Evolutionary conservation across 1,284 basidiomycete species (phyloP).

Genomic region (Lentinus polychrous): DNA sequence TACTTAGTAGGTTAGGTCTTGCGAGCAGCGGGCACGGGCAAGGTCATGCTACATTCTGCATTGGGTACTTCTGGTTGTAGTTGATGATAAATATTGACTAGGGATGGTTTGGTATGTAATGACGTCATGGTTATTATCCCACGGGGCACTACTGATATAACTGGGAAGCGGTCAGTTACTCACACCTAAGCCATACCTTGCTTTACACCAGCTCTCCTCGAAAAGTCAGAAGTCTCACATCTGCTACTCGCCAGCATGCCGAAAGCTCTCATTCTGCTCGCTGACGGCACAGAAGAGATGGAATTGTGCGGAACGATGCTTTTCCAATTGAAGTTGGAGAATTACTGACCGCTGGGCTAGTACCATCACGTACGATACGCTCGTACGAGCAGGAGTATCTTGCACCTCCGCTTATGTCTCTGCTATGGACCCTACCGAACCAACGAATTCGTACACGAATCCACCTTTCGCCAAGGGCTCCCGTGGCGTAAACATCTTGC

Average conservation of each 20-base stretch:
- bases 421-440: slow-evolving; percentile 20
- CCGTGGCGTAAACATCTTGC: slow-evolving; percentile 67
- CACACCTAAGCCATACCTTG: too few species aligned
- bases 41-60: too few species aligned
- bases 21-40: too few species aligned
- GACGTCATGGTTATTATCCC: too few species aligned
- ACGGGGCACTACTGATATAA: too few species aligned
- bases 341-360: slow-evolving; percentile 28
- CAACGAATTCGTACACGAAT: slow-evolving; percentile 7
- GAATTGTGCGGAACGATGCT: slow-evolving; percentile 55
- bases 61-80: too few species aligned
- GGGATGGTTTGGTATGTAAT: too few species aligned
- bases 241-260: slow-evolving; percentile 30
- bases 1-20: too few species aligned
- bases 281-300: slow-evolving; percentile 88
- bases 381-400: slow-evolving; percentile 65
- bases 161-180: too few species aligned
- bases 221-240: too few species aligned
- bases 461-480: slow-evolving; percentile 55
- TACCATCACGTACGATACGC: slow-evolving; percentile 73
- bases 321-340: slow-evolving; percentile 1
- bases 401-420: slow-evolving; percentile 62
- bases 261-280: slow-evolving; percentile 70
- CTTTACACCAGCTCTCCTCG: too few species aligned
- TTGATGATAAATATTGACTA: too few species aligned